Conservation (phyloP, 1,139 yeast species). For the Kurtzmaniella quercitrusa region DNA sequence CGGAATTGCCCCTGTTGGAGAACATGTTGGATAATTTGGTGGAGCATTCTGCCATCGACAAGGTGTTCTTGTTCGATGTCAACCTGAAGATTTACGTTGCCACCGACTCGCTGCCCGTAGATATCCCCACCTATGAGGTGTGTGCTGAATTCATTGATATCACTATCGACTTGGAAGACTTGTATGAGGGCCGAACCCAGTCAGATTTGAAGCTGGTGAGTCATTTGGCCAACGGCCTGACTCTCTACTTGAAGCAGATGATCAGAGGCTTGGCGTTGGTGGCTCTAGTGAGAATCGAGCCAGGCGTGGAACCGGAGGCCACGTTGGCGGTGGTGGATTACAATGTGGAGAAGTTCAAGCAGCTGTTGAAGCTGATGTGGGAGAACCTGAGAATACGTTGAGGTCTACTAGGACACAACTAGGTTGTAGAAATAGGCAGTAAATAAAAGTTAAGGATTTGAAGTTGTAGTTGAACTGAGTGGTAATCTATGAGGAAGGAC, state of each 20-base stretch:
- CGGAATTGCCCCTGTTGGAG: conserved; percentile 84
- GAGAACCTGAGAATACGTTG: conserved; percentile 22
- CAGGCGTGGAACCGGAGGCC: conserved; percentile 37
- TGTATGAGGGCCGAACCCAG: conserved; percentile 45
- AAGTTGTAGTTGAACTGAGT: no score
- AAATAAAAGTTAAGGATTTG: no score
- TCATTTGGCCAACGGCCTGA: conserved; percentile 74
- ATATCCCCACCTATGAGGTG: conserved; percentile 90
- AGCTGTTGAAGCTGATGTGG: conserved; percentile 81
- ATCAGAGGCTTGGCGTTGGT: conserved; percentile 89
- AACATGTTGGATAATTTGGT: conserved; percentile 85
- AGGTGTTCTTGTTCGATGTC: conserved; percentile 86
- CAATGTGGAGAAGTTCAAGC: conserved; percentile 77
- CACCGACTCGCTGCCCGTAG: conserved; percentile 93
- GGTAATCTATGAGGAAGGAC: no score
- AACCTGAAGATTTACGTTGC: conserved; percentile 95
- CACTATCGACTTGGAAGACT: conserved; percentile 78
- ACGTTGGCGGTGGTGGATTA: conserved; percentile 80
- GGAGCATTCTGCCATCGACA: conserved; percentile 86
- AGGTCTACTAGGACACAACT: no score
- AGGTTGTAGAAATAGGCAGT: no score
- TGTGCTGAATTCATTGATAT: conserved; percentile 97
- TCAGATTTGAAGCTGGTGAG: conserved; percentile 61
- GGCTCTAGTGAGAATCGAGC: conserved; percentile 73
- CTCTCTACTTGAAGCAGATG: conserved; percentile 84